Evolutionary conservation across 2,329 filamentous ascomycete species (phyloP), one percentile per base, ranked within the genome.

Genomic region (Fusarium clavum): DNA sequence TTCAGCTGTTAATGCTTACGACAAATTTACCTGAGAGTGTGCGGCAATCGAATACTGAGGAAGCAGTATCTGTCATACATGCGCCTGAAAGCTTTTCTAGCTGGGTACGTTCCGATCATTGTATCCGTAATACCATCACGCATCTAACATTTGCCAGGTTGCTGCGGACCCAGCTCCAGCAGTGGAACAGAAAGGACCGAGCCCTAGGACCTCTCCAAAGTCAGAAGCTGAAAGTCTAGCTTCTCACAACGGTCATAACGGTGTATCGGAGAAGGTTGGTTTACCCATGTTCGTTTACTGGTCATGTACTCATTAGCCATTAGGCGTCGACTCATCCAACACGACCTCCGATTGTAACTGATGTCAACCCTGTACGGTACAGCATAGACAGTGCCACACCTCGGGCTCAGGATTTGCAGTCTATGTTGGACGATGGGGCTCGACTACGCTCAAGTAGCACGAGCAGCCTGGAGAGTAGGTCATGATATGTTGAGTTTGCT

Each of bases 51-150:
- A 86, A 87, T 25, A 90, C 90, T 66, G 93, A 97, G 71, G 93
- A 94, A 72, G 91, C 94, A 25, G 87, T 93, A 56, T 98, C 94
- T 2, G 94, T 97, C 57, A 97, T 98, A 72, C 94, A 97, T 83
- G 93, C 93, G 18, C 94, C 94, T 0, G 86, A 93, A 70, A 93
- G 91, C 67, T 98, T 96, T 79, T 87, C 89, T 59, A 88, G 88
- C 73, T 97, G 96, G 87, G 93, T 96, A 79, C 77, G 87, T 78
- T 44, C 45, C 11, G 40, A 29, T 18, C 14, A 48, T 49, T 14
- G 3, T 27, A 32, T 27, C 16, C 27, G 22, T 11, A 27, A 57
- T 32, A 24, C 27, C 13, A 49, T 34, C 14, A 38, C 18, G 34
- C 22, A 34, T 59, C 78, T 79, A 60, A 77, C 38, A n/a, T 30